phyloP scores from a whole-genome alignment of 108 stramenopile species.

The Cylindrotheca closterium region DNA sequence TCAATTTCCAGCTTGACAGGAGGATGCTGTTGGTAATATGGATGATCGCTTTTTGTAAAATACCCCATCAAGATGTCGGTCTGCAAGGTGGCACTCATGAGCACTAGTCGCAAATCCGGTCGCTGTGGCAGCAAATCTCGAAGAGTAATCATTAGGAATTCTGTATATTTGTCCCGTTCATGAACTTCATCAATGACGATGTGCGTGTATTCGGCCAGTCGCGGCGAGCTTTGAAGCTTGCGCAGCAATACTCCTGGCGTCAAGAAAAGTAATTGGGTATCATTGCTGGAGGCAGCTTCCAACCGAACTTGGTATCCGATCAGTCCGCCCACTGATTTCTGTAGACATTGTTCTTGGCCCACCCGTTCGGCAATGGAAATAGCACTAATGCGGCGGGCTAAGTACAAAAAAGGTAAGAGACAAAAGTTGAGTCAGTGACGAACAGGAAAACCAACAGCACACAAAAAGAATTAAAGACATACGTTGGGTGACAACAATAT shows the following conservation, averaged over 20 bases:
- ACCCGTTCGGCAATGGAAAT: slow-evolving; percentile 82
- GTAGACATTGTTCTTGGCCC: slow-evolving; percentile 67
- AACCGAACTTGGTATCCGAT: slow-evolving; percentile 88
- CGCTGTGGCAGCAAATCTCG: slow-evolving; percentile 67
- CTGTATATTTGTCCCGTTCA: slow-evolving; percentile 89
- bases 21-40: slow-evolving; percentile 23
- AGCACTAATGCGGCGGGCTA: slow-evolving; percentile 81
- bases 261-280: slow-evolving; percentile 81
- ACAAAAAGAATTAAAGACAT: too few relatives aligned
- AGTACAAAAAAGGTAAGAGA: background rate
- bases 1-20: slow-evolving; percentile 77
- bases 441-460: too few relatives aligned
- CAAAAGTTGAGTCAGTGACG: too few relatives aligned
- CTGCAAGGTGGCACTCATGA: slow-evolving; percentile 81
- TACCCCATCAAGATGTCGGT: slow-evolving; percentile 60
- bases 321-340: slow-evolving; percentile 13
- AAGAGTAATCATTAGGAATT: slow-evolving; percentile 89
- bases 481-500: slow-evolving; percentile 81
- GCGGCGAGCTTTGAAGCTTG: slow-evolving; percentile 60
- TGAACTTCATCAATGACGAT: slow-evolving; percentile 95
- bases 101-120: slow-evolving; percentile 65
- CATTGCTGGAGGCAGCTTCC: slow-evolving; percentile 52
- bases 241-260: slow-evolving; percentile 91
- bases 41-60: slow-evolving; percentile 40
- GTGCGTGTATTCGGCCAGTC: slow-evolving; percentile 64